These are phyloP conservation scores for Suhomyces yuchorum DNA, from an alignment of 1,139 yeast species.

Conservation along the genomic window DNA sequence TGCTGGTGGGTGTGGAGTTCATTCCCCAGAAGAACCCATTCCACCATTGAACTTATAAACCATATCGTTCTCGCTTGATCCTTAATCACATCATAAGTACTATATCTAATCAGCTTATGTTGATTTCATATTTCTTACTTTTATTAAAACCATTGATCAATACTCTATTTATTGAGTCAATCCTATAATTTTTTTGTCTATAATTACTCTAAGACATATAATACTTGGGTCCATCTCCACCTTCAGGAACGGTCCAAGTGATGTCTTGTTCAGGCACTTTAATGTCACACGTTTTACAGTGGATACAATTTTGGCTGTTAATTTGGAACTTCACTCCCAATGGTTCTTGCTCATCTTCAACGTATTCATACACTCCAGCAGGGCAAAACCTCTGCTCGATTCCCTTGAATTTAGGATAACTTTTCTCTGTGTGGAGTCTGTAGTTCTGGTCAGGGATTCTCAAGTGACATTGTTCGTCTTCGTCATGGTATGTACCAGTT, in stretches of 20 bases:
- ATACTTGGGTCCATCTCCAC: conserved; percentile 97
- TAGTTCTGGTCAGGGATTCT: conserved; percentile 75
- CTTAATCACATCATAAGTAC: too few relatives aligned
- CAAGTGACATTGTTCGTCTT: conserved; percentile 88
- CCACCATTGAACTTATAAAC: too few relatives aligned
- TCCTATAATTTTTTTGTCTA: neutral
- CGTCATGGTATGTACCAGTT: conserved; percentile 95
- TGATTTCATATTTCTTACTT: too few relatives aligned
- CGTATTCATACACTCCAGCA: conserved; percentile 95
- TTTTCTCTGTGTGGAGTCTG: conserved; percentile 61
- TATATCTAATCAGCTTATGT: too few relatives aligned
- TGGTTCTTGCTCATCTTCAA: conserved; percentile 61
- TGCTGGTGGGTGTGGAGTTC: too few relatives aligned
- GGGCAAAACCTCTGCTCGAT: conserved; percentile 93
- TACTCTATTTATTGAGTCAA: neutral
- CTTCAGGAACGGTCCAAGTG: conserved; percentile 95
- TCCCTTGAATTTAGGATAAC: conserved; percentile 80
- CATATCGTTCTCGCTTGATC: too few relatives aligned
- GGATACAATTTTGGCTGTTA: conserved; percentile 95
- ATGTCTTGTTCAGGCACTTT: conserved; percentile 95
- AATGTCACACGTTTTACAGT: conserved; percentile 97
- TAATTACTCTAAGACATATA: conserved; percentile 56
- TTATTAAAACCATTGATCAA: neutral
- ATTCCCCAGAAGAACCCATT: too few relatives aligned
- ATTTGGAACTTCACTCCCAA: conserved; percentile 83